Base-by-base conservation (phyloP, 2,329 filamentous ascomycete genomes). In the Grosmannia penicillata region DNA sequence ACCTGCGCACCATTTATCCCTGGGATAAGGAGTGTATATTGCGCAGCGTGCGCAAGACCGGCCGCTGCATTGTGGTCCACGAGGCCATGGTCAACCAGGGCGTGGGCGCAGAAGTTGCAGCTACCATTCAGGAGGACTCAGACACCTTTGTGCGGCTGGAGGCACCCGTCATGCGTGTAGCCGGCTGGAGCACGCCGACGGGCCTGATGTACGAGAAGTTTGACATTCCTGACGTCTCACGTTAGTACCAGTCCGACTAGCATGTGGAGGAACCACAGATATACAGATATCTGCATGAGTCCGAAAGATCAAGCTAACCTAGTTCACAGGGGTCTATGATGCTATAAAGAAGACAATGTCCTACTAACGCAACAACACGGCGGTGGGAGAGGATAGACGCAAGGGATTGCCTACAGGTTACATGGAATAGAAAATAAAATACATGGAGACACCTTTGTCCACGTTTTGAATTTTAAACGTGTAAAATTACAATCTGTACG, bases 61-160 rank as follows among this genome's bases (percentile, higher is more conserved):
- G 87, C 0, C 63, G 84, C 43, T 85, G 82, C 28, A 71, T 95
- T 39, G 79, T 95, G 2, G 87, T 95, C 7, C 87, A 95, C 53
- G 87, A 95, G 60, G 78, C 84, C 41, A 93, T 91, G 81, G 70
- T 87, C 46, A 94, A 93, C 50, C 82, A 82, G 7, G 87, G 87
- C 13, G 73, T 94, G 14, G 87, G 87, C 3, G 86, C 87, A 6
- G 86, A 94, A 53, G 78, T 95, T 1, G 84, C 87, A 1, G 84
- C 86, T 0, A 82, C 82, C 2, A 82, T 95, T 37, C 86, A 94
- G 55, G 84, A 91, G 48, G 76, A 81, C 40, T 54, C 61, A 0
- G 64, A 70, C 22, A 89, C 85, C 0, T 95, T 95, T 54, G 55
- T 91, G 45, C 69, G 78, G 4, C 61, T 95, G 22, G 86, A 94